Evolutionary conservation across 345 rosid species (phyloP).

Genomic region (Moricandia arvensis): DNA sequence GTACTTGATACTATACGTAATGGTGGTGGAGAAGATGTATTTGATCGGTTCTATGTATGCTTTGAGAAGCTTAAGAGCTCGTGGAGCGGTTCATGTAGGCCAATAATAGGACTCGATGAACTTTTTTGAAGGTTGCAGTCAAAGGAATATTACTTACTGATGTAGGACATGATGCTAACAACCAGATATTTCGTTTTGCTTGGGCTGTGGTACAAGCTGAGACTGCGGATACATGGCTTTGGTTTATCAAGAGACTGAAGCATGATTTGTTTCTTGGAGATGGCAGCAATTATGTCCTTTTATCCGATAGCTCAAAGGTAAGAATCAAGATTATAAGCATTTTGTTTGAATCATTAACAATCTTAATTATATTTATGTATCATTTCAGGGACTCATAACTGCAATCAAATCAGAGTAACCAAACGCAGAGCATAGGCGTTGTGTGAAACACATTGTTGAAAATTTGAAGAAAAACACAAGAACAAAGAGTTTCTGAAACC

Average conservation of each 20-base stretch:
- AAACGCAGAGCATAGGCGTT: not conserved
- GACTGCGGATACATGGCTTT: not conserved
- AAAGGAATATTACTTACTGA: not conserved
- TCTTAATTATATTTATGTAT: no score
- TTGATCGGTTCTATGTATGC: not conserved
- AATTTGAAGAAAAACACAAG: no score
- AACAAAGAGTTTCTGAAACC: no score
- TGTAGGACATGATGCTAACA: not conserved
- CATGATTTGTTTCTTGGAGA: not conserved
- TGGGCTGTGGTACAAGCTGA: not conserved
- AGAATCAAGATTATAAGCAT: no score
- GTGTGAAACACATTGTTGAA: not conserved
- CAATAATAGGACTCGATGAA: not conserved
- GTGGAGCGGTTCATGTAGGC: not conserved
- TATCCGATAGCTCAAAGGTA: not conserved
- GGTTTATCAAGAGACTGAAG: no score
- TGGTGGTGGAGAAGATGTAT: not conserved
- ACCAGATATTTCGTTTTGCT: not conserved
- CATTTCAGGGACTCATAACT: not conserved
- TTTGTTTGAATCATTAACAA: no score
- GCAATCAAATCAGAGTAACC: not conserved
- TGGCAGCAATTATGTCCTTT: not conserved
- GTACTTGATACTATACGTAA: not conserved
- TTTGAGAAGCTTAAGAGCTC: not conserved
- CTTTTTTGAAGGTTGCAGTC: not conserved